These are phyloP conservation scores for Mycena kentingensis DNA, from an alignment of 768 basidiomycete species.

Conservation along the genomic window DNA sequence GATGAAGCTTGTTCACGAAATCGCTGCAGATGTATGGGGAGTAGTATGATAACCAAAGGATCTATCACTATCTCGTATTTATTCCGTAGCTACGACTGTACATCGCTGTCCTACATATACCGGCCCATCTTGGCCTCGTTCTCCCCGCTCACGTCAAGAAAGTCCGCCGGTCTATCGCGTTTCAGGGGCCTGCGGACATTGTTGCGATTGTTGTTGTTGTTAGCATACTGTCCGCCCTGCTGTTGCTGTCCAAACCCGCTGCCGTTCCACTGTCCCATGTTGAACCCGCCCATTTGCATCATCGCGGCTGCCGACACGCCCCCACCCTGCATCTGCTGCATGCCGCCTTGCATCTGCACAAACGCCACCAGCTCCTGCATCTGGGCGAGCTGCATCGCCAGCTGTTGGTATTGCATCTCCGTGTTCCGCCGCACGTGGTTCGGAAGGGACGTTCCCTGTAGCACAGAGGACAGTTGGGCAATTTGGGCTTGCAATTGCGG, in stretches of 20 bases:
- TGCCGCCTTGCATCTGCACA: constrained; percentile 62
- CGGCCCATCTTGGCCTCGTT: constrained; percentile 64
- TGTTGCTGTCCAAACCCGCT: constrained; percentile 65
- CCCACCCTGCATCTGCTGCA: constrained; percentile 49
- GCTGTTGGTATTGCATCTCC: constrained; percentile 80
- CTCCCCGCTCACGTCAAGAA: constrained; percentile 71
- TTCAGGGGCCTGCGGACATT: constrained; percentile 77
- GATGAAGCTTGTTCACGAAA: constrained; percentile 22
- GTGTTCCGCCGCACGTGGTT: constrained; percentile 74
- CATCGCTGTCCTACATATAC: too few relatives aligned
- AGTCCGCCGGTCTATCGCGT: constrained; percentile 82
- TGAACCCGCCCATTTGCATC: constrained; percentile 41
- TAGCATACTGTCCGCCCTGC: constrained; percentile 62
- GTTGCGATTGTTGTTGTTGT: constrained; percentile 85
- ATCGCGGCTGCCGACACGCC: constrained; percentile 40
- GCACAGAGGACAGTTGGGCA: constrained; percentile 73
- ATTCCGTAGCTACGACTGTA: too few relatives aligned
- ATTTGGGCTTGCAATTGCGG: constrained; percentile 86
- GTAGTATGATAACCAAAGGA: too few relatives aligned
- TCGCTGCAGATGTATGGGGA: constrained; percentile 22
- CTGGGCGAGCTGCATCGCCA: constrained; percentile 78
- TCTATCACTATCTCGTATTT: too few relatives aligned
- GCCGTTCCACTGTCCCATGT: constrained; percentile 39
- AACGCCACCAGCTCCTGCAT: constrained; percentile 73
- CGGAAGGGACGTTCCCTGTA: constrained; percentile 78